Evolutionary conservation across 805 yeast genomes (phyloP).

Genomic region (Candida piceae): DNA sequence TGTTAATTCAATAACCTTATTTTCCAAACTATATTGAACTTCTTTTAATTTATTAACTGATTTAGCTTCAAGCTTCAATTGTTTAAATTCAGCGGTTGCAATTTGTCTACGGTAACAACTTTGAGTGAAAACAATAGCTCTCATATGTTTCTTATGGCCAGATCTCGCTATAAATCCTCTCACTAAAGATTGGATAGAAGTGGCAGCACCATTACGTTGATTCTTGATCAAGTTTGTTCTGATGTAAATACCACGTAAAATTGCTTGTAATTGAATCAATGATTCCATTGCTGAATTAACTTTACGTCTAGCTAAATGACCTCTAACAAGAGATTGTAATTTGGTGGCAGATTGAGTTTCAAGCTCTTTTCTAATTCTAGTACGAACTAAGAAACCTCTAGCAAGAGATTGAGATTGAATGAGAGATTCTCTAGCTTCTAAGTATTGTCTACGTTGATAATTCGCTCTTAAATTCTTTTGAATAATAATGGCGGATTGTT

Average conservation of each 20-base stretch:
- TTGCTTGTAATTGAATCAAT: slow-evolving; percentile 39
- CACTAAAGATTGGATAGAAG: slow-evolving; percentile 64
- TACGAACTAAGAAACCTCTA: slow-evolving; percentile 61
- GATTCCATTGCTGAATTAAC: slow-evolving; percentile 32
- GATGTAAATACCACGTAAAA: slow-evolving; percentile 46
- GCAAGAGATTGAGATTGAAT: slow-evolving; percentile 51
- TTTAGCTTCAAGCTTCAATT: slow-evolving; percentile 80
- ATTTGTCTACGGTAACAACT: slow-evolving; percentile 68
- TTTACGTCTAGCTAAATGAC: slow-evolving; percentile 41
- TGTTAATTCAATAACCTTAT: slow-evolving; percentile 94
- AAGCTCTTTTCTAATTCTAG: slow-evolving; percentile 46
- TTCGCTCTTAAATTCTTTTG: slow-evolving; percentile 76
- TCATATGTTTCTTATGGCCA: slow-evolving; percentile 39
- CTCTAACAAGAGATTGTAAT: slow-evolving; percentile 67
- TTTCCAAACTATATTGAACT: slow-evolving; percentile 88
- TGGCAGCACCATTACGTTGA: slow-evolving; percentile 60
- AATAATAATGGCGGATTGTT: slow-evolving; percentile 72
- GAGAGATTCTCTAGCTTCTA: slow-evolving; percentile 50
- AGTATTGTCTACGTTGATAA: slow-evolving; percentile 56
- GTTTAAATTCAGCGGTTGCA: slow-evolving; percentile 62
- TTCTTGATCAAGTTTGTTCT: slow-evolving; percentile 47
- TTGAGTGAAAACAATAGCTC: slow-evolving; percentile 68
- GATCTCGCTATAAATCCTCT: slow-evolving; percentile 65
- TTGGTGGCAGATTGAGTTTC: slow-evolving; percentile 59
- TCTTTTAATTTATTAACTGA: slow-evolving; percentile 87